These are phyloP conservation scores for Naganishia randhawae DNA, from an alignment of 768 basidiomycete species.

Conservation along the genomic window DNA sequence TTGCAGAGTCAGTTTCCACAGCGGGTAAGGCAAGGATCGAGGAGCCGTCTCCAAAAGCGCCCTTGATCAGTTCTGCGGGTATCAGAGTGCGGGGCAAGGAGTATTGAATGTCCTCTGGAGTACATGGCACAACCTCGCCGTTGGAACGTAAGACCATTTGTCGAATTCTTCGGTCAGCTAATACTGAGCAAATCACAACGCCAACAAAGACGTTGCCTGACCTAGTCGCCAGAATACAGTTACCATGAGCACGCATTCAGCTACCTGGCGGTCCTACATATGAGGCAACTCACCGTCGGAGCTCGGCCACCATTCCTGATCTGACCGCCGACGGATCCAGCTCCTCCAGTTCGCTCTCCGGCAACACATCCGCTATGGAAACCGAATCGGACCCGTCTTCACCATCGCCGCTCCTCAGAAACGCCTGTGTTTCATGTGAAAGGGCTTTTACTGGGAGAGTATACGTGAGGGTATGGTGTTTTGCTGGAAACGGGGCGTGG, in stretches of 20 bases:
- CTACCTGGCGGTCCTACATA: not conserved
- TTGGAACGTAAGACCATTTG: slow-evolving; percentile 38
- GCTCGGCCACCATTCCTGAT: not conserved
- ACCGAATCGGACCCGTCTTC: slow-evolving; percentile 20
- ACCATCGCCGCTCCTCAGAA: not conserved
- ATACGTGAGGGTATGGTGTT: not conserved
- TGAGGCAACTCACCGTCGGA: not conserved
- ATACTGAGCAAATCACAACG: slow-evolving; percentile 38
- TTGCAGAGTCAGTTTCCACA: not conserved
- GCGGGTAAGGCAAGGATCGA: not conserved
- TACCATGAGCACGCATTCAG: not conserved
- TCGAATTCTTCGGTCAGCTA: slow-evolving; percentile 35
- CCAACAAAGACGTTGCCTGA: slow-evolving; percentile 30
- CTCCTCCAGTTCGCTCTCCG: slow-evolving; percentile 21
- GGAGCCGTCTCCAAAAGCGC: not conserved
- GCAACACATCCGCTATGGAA: slow-evolving; percentile 1
- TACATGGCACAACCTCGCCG: slow-evolving; percentile 43
- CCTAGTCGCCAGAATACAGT: not conserved
- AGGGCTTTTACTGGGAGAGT: not conserved
- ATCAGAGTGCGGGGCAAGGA: slow-evolving; percentile 36
- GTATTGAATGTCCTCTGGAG: slow-evolving; percentile 46
- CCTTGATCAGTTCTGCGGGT: not conserved
- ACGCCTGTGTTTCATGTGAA: not conserved
- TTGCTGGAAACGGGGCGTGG: not conserved
- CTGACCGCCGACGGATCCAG: slow-evolving; percentile 4